Evolutionary conservation across 495 filamentous ascomycete genomes (phyloP).

Genomic region (Pyronema omphalodes): DNA sequence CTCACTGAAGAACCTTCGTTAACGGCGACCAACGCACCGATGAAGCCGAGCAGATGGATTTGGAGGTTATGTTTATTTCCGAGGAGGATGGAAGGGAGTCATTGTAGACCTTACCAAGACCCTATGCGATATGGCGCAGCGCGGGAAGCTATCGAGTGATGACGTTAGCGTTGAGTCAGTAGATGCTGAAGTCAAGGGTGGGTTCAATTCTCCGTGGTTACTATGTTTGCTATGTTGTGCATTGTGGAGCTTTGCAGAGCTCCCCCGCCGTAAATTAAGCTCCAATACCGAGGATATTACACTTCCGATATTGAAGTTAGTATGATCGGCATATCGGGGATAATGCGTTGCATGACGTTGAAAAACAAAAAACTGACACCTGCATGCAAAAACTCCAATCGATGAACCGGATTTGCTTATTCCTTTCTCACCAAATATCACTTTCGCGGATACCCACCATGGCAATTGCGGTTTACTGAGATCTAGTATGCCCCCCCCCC

Average conservation of each 20-base stretch:
- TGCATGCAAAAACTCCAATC: slow-evolving; percentile 38
- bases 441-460: slow-evolving; percentile 86
- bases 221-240: too few relatives aligned
- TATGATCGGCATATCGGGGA: too few relatives aligned
- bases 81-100: slow-evolving; percentile 80
- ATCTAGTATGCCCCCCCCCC: slow-evolving; percentile 47
- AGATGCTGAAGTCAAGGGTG: slow-evolving; percentile 67
- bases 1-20: slow-evolving; percentile 43
- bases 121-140: slow-evolving; percentile 82
- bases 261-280: too few relatives aligned
- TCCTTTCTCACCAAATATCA: slow-evolving; percentile 61
- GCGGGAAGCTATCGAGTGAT: slow-evolving; percentile 52
- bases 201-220: slow-evolving; percentile 9
- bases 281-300: too few relatives aligned
- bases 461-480: slow-evolving; percentile 87
- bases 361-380: not conserved
- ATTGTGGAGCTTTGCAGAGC: not conserved
- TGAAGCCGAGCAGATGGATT: slow-evolving; percentile 23
- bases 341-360: too few relatives aligned
- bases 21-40: slow-evolving; percentile 22
- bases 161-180: slow-evolving; percentile 76
- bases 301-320: too few relatives aligned
- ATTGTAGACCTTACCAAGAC: slow-evolving; percentile 92
- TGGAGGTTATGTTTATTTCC: slow-evolving; percentile 74
- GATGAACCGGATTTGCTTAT: slow-evolving; percentile 77